These are phyloP conservation scores for Infundibulicybe gibba DNA, from an alignment of 768 basidiomycete species.

Conservation along the genomic window DNA sequence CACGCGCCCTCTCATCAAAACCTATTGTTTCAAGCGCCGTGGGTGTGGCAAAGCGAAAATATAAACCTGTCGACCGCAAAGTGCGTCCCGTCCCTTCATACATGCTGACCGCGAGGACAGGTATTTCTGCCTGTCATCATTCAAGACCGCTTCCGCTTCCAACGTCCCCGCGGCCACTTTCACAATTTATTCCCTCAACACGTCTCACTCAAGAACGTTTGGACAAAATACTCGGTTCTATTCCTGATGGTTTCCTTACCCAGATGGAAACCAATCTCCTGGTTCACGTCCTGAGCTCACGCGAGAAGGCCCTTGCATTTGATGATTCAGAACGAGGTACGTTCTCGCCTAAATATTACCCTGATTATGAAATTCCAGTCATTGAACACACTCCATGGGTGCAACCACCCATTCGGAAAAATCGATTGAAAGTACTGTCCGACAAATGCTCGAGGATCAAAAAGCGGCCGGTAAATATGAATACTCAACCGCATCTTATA, in stretches of 20 bases:
- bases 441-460: too few species aligned
- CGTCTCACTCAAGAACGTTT: constrained; percentile 11
- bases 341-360: constrained; percentile 24
- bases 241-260: constrained; percentile 2
- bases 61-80: constrained; percentile 20
- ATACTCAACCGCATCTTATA: too few species aligned
- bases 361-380: too few species aligned
- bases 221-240: constrained; percentile 6
- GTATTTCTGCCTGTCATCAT: constrained; percentile 13
- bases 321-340: constrained; percentile 20
- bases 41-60: constrained; percentile 5
- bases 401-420: constrained; percentile 16
- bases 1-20: constrained; percentile 1
- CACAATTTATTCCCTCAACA: constrained; percentile 3
- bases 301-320: constrained; percentile 15
- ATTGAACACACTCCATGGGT: constrained; percentile 31
- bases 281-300: constrained; percentile 6
- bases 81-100: constrained; percentile 18
- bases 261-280: constrained; percentile 14
- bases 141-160: constrained; percentile 4
- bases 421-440: constrained; percentile 16
- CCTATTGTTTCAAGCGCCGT: background rate
- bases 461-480: too few species aligned
- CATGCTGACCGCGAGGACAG: constrained; percentile 15
- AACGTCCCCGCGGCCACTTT: background rate